A percentile compares a stretch with the other conserved stretches of the same genome.
phyloP scores from a whole-genome alignment of 768 basidiomycete genomes.

The Hemileccinum impolitum region DNA sequence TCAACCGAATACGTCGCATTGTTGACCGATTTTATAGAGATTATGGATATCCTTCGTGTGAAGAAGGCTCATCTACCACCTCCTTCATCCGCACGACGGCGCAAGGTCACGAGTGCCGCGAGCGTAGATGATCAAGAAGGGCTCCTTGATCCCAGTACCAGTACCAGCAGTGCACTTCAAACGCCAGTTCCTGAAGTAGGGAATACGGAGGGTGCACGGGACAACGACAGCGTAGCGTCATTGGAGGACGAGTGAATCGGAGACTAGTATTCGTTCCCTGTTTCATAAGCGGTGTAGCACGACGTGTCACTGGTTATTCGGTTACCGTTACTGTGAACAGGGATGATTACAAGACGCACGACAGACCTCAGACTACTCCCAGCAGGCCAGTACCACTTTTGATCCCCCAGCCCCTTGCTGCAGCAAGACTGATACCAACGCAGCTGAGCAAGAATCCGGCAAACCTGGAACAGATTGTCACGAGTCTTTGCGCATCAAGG shows the following conservation, averaged over 20 bases:
- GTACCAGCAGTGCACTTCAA: conserved; percentile 24
- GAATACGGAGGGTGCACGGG: conserved; percentile 11
- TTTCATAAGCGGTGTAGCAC: conserved; percentile 1
- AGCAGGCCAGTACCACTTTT: conserved; percentile 63
- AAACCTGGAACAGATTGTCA: conserved; percentile 47
- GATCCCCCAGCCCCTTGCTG: conserved; percentile 67
- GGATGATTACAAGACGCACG: background rate
- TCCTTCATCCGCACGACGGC: conserved; percentile 36
- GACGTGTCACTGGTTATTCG: background rate
- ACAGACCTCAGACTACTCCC: conserved; percentile 49
- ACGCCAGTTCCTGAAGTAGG: conserved; percentile 17
- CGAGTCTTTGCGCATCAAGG: background rate
- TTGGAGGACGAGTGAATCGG: conserved; percentile 14
- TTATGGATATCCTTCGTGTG: conserved; percentile 74
- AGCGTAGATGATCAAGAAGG: conserved; percentile 42
- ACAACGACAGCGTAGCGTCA: conserved; percentile 15
- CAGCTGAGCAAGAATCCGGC: conserved; percentile 82
- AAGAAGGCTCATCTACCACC: conserved; percentile 64
- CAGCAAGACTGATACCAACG: conserved; percentile 71
- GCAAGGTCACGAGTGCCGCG: conserved; percentile 53
- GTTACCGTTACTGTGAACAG: too few relatives aligned
- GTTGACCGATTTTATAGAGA: conserved; percentile 44
- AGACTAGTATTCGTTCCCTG: background rate
- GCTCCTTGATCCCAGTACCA: conserved; percentile 20
- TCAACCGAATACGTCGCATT: conserved; percentile 1